Evolutionary conservation across 2,329 filamentous ascomycete species (phyloP), one percentile per base, ranked within the genome.

Genomic region (Drechslera avenae): DNA sequence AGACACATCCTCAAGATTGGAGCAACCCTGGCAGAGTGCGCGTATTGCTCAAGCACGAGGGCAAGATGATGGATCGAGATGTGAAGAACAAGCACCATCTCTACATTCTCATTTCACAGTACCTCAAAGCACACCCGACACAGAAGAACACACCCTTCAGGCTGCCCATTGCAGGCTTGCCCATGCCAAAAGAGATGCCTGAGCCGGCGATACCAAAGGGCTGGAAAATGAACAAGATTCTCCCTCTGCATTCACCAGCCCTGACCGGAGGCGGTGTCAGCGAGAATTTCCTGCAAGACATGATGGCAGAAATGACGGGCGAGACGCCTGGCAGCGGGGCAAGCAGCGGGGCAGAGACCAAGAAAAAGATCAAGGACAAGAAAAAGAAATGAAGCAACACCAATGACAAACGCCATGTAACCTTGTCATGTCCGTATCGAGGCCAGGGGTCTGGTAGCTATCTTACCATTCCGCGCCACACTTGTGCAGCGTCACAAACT

Each of bases 1-100:
- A 96, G 79, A 83, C 86, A 54, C 94, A 99, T 75, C 94, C 94
- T 5, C 93, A 94, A 77, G 94, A 99, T 79, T 99, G 94, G 94
- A 87, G 88, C 49, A 99, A 99, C 78, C 94, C 94, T 10, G 94
- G 94, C 3, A 83, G 94, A 52, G 90, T 97, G 57, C 86, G 90
- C 63, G 85, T 97, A 41, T 78, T 87, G 67, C 78, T 97, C 48
- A 87, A 85, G 72, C 85, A 82, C 56, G 79, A 83, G 52, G 83
- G 83, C 28, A 75, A 75, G 56, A 67, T 75, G 37, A 66, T 80
- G 31, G 81, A 80, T 56, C 63, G 75, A 19, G 76, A 75, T 23
- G 79, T 89, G 37, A 85, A 85, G 71, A 89, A 87, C 66, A 90
- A 97, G 78, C 89, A 95, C 72, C 90, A 96, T 68, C 85, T 99